phyloP scores from a whole-genome alignment of 2,329 filamentous ascomycete genomes.

The Zymoseptoria passerinii region DNA sequence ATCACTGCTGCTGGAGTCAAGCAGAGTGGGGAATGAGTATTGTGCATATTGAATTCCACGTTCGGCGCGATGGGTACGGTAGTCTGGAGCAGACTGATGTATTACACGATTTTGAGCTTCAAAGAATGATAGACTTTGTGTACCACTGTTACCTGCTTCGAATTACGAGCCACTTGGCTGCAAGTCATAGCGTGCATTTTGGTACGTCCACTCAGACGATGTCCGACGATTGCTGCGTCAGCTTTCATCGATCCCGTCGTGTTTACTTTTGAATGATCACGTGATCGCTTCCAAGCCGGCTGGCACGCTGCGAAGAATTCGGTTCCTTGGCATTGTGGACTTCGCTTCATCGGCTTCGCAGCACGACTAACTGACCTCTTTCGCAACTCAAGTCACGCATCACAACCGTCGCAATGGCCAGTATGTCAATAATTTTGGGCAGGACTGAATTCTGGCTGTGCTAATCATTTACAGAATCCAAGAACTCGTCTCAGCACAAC shows the following conservation, averaged over 20 bases:
- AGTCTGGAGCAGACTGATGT: background rate
- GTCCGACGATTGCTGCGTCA: background rate
- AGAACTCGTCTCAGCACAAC: slow-evolving; percentile 99
- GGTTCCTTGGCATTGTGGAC: background rate
- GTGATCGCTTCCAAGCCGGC: background rate
- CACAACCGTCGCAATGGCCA: slow-evolving; percentile 53
- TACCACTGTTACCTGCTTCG: too few species aligned
- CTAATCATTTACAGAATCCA: slow-evolving; percentile 66
- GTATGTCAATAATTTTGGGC: slow-evolving; percentile 43
- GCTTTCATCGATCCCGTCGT: background rate
- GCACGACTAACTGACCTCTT: background rate
- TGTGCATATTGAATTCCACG: background rate
- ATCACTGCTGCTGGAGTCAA: background rate
- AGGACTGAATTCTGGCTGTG: slow-evolving; percentile 10
- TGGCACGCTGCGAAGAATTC: background rate
- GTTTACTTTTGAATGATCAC: too few species aligned
- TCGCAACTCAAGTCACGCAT: slow-evolving; percentile 4
- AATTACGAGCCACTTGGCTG: too few species aligned
- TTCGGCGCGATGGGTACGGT: background rate
- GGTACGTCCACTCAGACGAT: background rate
- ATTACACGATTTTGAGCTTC: background rate
- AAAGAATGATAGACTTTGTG: background rate
- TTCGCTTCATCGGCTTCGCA: background rate
- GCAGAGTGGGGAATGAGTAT: background rate
- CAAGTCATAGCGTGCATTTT: too few species aligned